Conservation (phyloP, 176 grass and related monocot genomes). For the Pontederia paniculata region DNA sequence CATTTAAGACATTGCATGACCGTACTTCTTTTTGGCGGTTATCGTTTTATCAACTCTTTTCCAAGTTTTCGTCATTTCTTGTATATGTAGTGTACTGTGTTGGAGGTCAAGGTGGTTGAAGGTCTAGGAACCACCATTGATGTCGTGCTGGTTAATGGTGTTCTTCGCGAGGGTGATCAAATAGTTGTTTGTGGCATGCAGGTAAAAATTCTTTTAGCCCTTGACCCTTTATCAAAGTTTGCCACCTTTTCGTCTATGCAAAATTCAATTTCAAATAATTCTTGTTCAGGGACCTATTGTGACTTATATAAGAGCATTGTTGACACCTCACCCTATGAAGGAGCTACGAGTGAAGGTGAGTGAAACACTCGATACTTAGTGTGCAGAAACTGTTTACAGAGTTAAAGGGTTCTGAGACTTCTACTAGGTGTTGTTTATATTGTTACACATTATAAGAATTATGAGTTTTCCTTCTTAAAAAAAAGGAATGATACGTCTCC, state of each 20-base stretch:
- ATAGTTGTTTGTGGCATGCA: conserved; percentile 94
- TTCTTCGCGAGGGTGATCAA: conserved; percentile 82
- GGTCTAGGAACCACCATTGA: conserved; percentile 87
- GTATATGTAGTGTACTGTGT: conserved; percentile 58
- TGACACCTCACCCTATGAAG: conserved; percentile 89
- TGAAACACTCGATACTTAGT: conserved; percentile 4
- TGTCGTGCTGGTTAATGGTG: conserved; percentile 85
- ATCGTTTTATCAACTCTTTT: too few species aligned
- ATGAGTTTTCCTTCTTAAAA: too few species aligned
- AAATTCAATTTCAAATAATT: too few species aligned
- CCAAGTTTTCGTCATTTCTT: too few species aligned
- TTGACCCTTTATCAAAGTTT: conserved; percentile 1
- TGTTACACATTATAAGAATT: neutral
- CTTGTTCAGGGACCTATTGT: conserved; percentile 66
- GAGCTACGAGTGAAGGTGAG: conserved; percentile 87
- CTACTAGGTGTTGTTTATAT: neutral
- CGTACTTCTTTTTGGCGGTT: too few species aligned
- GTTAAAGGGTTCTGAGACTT: too few species aligned
- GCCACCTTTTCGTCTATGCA: conserved; percentile 11
- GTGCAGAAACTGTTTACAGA: too few species aligned
- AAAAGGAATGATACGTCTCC: too few species aligned
- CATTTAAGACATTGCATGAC: too few species aligned
- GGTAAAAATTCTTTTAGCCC: conserved; percentile 41
- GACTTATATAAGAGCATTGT: conserved; percentile 68
- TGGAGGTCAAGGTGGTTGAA: conserved; percentile 92